Evolutionary conservation across 345 rosid species (phyloP), one percentile per base, ranked within the genome.

Genomic region (Dimocarpus longan): DNA sequence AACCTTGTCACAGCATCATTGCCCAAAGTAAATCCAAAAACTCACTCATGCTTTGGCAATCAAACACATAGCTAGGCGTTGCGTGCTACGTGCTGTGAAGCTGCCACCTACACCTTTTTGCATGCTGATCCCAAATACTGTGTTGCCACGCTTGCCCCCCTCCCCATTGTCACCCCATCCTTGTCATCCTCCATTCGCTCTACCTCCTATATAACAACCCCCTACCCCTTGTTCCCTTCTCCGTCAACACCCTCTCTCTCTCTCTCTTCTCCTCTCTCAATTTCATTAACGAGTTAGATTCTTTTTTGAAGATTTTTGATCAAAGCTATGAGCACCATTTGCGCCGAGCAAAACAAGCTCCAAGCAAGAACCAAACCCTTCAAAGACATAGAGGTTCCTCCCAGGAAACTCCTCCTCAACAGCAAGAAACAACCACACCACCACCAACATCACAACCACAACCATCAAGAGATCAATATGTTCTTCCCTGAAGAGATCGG

Each of bases 331-430:
- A 86, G 81, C 83, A 86, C 88, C 37, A 60, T 85, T 56, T 85
- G 87, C 70, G 85, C 85, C 3, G 92, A 91, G 28, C 91, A 86
- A 67, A 85, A 86, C 83, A 86, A 87, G 59, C 74, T 79, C 79
- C 85, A 46, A 8, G 80, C 66, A 81, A 56, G 66, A 81, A 75
- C 77, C 77, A 71, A 81, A 57, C 76, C 81, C 52, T 79, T 82
- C 80, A 74, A 70, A 15, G 85, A 79, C 59, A 80, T 89, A 67
- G 98, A 91, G 46, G 87, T 90, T 75, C 93, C 93, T 37, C 91
- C 93, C 3, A 85, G 93, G 76, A 93, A 93, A 76, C 82, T 81
- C 72, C 89, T 90, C 39, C 64, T 84, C 70, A 18, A 74, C 62
- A 66, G 67, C 44, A 66, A 74, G 67, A 69, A 83, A 70, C 50